phyloP scores from a whole-genome alignment of 169 alveolate species.

The Plasmodium inui region DNA sequence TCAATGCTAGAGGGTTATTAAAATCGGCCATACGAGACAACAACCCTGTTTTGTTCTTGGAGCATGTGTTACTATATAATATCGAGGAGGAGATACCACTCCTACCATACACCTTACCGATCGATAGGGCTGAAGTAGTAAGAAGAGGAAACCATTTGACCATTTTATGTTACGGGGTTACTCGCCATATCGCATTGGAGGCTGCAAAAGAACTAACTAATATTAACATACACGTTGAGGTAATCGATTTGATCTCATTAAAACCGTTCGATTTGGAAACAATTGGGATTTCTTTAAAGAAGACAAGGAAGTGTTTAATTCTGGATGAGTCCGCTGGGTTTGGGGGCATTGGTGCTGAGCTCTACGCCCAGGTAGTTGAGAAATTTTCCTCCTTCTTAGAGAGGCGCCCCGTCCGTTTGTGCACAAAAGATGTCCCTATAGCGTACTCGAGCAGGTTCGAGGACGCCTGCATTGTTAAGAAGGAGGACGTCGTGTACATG shows the following conservation, averaged over 20 bases:
- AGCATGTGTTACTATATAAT: conserved; percentile 92
- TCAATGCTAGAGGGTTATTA: conserved; percentile 91
- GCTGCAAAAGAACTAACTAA: conserved; percentile 89
- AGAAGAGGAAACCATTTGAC: conserved; percentile 91
- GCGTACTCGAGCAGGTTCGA: conserved; percentile 78
- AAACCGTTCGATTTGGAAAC: conserved; percentile 92
- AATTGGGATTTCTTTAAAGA: conserved; percentile 87
- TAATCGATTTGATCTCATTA: conserved; percentile 90
- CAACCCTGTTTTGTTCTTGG: conserved; percentile 93
- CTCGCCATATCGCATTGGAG: conserved; percentile 88
- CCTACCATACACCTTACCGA: conserved; percentile 88
- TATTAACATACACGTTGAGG: conserved; percentile 90
- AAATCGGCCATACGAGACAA: conserved; percentile 92
- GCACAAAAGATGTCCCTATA: conserved; percentile 83
- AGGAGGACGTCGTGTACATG: conserved; percentile 79
- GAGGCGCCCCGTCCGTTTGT: conserved; percentile 77
- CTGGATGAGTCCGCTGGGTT: conserved; percentile 94
- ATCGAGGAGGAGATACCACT: conserved; percentile 87
- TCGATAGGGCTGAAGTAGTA: conserved; percentile 91
- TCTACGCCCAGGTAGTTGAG: conserved; percentile 83
- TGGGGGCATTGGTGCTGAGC: conserved; percentile 92
- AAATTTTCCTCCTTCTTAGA: conserved; percentile 77
- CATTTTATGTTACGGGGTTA: conserved; percentile 88
- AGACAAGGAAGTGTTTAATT: conserved; percentile 91
- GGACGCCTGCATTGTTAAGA: conserved; percentile 80